phyloP scores from a whole-genome alignment of 2,329 filamentous ascomycete species.

The Trichoderma koningiopsis region DNA sequence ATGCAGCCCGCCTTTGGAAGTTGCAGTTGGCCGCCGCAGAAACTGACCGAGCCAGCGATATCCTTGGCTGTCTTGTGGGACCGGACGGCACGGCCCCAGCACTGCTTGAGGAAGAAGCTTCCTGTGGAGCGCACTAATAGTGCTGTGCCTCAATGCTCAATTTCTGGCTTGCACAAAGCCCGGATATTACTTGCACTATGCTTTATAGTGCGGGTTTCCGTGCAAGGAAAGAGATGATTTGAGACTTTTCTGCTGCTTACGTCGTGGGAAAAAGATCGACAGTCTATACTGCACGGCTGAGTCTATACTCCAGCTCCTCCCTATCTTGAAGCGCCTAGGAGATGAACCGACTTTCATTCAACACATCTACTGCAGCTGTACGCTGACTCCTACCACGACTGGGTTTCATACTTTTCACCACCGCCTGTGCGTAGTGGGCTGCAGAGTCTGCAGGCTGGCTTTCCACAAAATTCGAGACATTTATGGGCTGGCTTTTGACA shows the following conservation, averaged over 20 bases:
- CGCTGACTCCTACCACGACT: too few species aligned
- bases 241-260: not conserved
- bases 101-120: constrained; percentile 12
- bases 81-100: constrained; percentile 17
- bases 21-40: constrained; percentile 13
- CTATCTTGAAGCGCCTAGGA: not conserved
- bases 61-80: constrained; percentile 10
- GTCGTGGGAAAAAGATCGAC: not conserved
- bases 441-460: not conserved
- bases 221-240: not conserved
- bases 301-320: not conserved
- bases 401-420: not conserved
- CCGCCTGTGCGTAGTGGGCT: not conserved
- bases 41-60: constrained; percentile 12
- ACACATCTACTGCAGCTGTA: too few species aligned
- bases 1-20: constrained; percentile 12
- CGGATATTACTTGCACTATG: not conserved
- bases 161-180: constrained; percentile 3
- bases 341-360: not conserved
- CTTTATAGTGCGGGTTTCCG: not conserved
- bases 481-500: not conserved
- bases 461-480: not conserved
- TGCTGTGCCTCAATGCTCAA: constrained; percentile 10
- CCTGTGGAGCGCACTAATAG: constrained; percentile 2
- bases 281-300: not conserved